These are phyloP conservation scores for Cryptococcus sp. DNA, from an alignment of 1,284 basidiomycete genomes.

Conservation along the genomic window DNA sequence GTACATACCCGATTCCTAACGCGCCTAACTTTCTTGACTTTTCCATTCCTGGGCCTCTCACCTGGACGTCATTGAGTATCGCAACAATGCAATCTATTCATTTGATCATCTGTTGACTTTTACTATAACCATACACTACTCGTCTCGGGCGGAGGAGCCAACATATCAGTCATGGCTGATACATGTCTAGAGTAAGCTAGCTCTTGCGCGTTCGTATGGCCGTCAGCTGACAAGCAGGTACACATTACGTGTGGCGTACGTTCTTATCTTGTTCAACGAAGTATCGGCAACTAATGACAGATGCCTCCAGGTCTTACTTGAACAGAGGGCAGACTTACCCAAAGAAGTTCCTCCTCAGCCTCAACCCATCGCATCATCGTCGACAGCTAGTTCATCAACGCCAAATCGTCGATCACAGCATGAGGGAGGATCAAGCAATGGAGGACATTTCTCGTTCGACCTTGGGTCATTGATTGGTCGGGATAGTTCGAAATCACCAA, in stretches of 20 bases:
- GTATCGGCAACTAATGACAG: conserved; percentile 13
- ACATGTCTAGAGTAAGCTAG: conserved; percentile 11
- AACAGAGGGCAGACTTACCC: conserved; percentile 12
- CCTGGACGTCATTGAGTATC: too few relatives aligned
- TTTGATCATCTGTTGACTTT: too few relatives aligned
- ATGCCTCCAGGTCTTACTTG: conserved; percentile 25
- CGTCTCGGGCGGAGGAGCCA: too few relatives aligned
- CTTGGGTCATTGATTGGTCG: conserved; percentile 31
- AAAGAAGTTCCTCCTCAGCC: conserved; percentile 5
- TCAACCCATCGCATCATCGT: neutral
- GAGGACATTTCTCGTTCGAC: conserved; percentile 25
- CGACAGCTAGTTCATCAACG: conserved; percentile 2
- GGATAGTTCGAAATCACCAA: conserved; percentile 61
- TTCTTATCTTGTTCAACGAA: conserved; percentile 1
- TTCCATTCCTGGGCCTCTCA: too few relatives aligned
- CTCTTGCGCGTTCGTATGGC: too few relatives aligned
- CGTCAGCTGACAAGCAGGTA: conserved; percentile 17
- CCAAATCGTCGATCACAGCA: conserved; percentile 10
- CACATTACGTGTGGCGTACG: conserved; percentile 36
- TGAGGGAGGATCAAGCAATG: conserved; percentile 7
- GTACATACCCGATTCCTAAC: too few relatives aligned
- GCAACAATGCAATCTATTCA: too few relatives aligned
- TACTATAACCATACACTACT: too few relatives aligned
- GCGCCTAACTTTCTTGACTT: too few relatives aligned
- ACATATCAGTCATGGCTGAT: neutral